Base-by-base conservation (phyloP, 1,284 basidiomycete genomes). In the Leccinum ponderosum region DNA sequence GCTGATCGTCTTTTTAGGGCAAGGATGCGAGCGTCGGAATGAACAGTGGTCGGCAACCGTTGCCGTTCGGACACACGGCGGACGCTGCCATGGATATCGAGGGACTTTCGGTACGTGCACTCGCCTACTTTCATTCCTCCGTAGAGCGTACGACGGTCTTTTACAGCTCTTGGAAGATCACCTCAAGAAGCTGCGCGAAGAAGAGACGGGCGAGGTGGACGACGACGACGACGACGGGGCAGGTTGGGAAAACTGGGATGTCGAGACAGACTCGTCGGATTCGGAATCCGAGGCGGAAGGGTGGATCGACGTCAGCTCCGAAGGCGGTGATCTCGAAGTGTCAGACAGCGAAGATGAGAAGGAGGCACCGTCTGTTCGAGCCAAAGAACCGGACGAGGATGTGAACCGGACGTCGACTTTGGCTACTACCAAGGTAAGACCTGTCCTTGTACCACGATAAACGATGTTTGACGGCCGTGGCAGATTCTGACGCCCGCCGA, bases 401-500 rank as follows among this genome's bases (percentile, higher is more conserved):
- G 64, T 69, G 15, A 71, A 69, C 35, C 80, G 83, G 47, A 71
- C 81, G 66, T 89, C 87, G 54, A 85, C 83, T 1, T 76, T 93
- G 53, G 93, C 91, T 4, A 94, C 89, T 1, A 91, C 90, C 29
- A 94, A 94, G 78, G 93, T 88, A 61, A 35, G 29, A 42, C 7
- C 3, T 6, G 33, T 17, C 35, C 9, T 2, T 15, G 9, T 27
- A 27, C 27, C 27, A 27, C 27, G 27, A 27, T 12, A 11, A 5
- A 14, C 7, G 5, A 48, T 42, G 39, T 33, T 1, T 68, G 57
- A 31, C 20, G 22, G 12, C 15, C 3, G 22, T 12, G 54, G 9
- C 62, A 96, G 94, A 99, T 99, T 70, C 86, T 99, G 37, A 99
- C 97, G 0, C 97, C 97, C 0, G 96, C 96, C 29, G 97, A 99